These are phyloP conservation scores for Cyclotella sp. DNA, from an alignment of 108 stramenopile species.

Conservation along the genomic window DNA sequence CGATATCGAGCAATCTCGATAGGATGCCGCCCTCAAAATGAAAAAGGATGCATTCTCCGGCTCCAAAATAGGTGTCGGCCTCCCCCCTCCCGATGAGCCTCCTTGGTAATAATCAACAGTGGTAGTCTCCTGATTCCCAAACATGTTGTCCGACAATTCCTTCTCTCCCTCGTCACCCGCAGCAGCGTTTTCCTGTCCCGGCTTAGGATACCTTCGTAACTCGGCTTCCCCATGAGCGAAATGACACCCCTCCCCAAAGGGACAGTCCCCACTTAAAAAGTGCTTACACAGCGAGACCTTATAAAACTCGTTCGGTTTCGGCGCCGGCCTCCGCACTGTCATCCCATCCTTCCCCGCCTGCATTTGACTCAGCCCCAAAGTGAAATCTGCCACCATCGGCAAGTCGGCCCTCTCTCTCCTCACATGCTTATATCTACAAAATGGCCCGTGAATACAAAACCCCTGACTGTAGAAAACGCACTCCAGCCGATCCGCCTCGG, in stretches of 20 bases:
- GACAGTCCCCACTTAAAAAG: slow-evolving; percentile 88
- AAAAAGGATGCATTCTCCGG: slow-evolving; percentile 84
- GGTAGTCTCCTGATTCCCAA: slow-evolving; percentile 73
- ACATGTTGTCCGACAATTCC: slow-evolving; percentile 77
- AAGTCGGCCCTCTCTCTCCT: slow-evolving; percentile 73
- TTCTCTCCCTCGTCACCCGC: slow-evolving; percentile 51
- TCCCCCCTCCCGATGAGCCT: slow-evolving; percentile 81
- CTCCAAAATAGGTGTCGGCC: slow-evolving; percentile 84
- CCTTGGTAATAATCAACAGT: slow-evolving; percentile 88
- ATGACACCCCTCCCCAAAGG: slow-evolving; percentile 79
- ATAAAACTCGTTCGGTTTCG: slow-evolving; percentile 92
- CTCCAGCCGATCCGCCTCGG: slow-evolving; percentile 89
- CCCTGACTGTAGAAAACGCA: slow-evolving; percentile 95
- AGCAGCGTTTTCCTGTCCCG: slow-evolving; percentile 32
- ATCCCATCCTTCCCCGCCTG: slow-evolving; percentile 83
- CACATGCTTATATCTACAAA: slow-evolving; percentile 91
- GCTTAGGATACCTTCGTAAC: slow-evolving; percentile 67
- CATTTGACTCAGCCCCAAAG: slow-evolving; percentile 89
- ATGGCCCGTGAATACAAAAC: slow-evolving; percentile 94
- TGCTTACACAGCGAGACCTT: slow-evolving; percentile 92
- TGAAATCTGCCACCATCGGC: slow-evolving; percentile 86
- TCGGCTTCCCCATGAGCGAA: slow-evolving; percentile 92
- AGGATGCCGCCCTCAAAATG: slow-evolving; percentile 72
- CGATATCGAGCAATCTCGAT: slow-evolving; percentile 75
- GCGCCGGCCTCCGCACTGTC: slow-evolving; percentile 65